Evolutionary conservation across 371 early-diverging fungal species (phyloP).

Genomic region (Circinella umbellata): DNA sequence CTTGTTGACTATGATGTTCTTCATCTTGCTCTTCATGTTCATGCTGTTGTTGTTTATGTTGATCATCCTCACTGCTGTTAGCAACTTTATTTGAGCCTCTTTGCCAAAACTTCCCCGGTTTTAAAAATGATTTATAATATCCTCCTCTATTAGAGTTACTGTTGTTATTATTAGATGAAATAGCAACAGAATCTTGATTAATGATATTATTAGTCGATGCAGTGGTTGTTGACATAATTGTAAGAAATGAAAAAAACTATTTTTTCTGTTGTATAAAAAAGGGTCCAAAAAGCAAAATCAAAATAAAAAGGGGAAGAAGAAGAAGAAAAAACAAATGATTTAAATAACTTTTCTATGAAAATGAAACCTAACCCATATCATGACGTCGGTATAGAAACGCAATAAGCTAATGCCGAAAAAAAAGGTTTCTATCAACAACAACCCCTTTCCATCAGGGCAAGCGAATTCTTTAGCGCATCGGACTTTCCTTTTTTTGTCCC

Average conservation of each 20-base stretch:
- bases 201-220: not conserved
- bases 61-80: constrained; percentile 1
- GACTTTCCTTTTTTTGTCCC: no score
- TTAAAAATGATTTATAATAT: constrained; percentile 20
- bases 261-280: not conserved
- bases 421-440: no score
- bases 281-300: not conserved
- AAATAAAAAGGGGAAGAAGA: not conserved
- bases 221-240: not conserved
- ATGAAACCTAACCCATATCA: constrained; percentile 7
- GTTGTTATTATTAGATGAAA: no score
- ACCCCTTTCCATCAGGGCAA: no score
- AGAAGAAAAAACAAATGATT: not conserved
- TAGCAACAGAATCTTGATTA: not conserved
- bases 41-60: constrained; percentile 13
- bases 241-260: not conserved
- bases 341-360: constrained; percentile 9
- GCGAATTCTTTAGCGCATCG: no score
- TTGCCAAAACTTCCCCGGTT: constrained; percentile 25
- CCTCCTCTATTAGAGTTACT: not conserved
- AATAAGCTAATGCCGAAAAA: no score
- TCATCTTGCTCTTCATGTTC: not conserved
- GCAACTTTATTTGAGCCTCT: constrained; percentile 8
- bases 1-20: not conserved
- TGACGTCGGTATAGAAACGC: constrained; percentile 6